Evolutionary conservation across 495 filamentous ascomycete species (phyloP).

Genomic region (Aspergillus sparsus): DNA sequence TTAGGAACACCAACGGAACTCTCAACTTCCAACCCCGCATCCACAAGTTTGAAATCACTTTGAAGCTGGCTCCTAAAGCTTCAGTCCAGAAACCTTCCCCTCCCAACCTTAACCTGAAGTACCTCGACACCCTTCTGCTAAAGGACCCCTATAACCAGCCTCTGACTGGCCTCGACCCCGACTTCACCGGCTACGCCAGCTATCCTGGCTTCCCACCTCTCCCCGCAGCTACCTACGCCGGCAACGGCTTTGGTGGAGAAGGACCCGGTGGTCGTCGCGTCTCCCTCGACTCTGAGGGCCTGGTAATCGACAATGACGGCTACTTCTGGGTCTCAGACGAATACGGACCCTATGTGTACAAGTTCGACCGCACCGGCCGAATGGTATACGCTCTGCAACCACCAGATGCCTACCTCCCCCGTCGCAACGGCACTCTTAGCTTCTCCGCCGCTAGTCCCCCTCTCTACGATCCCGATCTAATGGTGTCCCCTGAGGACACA

Average conservation of each 20-base stretch:
- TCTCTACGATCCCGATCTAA: constrained; percentile 51
- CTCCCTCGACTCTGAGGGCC: constrained; percentile 67
- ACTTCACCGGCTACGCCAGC: constrained; percentile 51
- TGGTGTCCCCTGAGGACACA: constrained; percentile 55
- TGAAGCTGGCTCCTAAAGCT: constrained; percentile 57
- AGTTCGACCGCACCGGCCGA: constrained; percentile 59
- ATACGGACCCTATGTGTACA: constrained; percentile 76
- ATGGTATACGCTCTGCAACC: constrained; percentile 69
- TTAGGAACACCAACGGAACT: constrained; percentile 71
- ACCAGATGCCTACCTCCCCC: constrained; percentile 65
- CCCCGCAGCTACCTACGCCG: constrained; percentile 65
- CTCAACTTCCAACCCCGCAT: constrained; percentile 72
- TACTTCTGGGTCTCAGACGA: constrained; percentile 79
- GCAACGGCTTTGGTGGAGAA: constrained; percentile 70
- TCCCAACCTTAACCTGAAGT: constrained; percentile 66
- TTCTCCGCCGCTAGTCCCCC: constrained; percentile 65
- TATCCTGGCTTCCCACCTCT: constrained; percentile 65
- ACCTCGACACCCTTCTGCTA: constrained; percentile 68
- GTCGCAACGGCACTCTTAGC: constrained; percentile 59
- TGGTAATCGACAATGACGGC: constrained; percentile 64
- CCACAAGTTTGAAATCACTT: constrained; percentile 65
- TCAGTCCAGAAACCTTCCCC: constrained; percentile 56
- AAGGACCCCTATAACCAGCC: constrained; percentile 67
- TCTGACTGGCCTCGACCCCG: constrained; percentile 70
- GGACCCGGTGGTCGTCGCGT: constrained; percentile 63